These are phyloP conservation scores for Pouteria glomerata DNA, from an alignment of 148 eudicot species.

Conservation along the genomic window DNA sequence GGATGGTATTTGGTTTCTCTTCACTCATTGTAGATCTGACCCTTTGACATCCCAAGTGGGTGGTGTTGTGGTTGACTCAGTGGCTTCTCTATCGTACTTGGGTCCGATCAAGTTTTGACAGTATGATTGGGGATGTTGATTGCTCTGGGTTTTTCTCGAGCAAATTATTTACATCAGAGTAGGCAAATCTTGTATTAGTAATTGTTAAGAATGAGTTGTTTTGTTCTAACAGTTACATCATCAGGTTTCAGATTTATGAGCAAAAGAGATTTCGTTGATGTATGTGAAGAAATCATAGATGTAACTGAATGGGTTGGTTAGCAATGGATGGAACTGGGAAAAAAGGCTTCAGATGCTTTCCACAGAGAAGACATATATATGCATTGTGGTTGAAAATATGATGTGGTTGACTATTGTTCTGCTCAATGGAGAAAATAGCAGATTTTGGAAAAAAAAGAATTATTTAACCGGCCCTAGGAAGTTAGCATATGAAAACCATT, in stretches of 20 bases:
- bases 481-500: background rate
- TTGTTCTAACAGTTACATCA: background rate
- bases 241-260: background rate
- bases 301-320: background rate
- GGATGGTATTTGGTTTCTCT: background rate
- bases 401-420: background rate
- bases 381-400: background rate
- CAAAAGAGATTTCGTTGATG: background rate
- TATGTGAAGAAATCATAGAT: background rate
- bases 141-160: background rate
- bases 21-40: background rate
- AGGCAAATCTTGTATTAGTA: background rate
- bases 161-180: background rate
- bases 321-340: background rate
- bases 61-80: background rate
- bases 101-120: background rate
- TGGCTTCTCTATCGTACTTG: background rate
- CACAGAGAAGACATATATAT: background rate
- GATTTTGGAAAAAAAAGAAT: background rate
- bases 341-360: background rate
- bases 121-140: background rate
- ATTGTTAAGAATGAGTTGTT: background rate
- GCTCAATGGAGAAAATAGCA: background rate
- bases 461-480: background rate
- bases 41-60: background rate